Percentiles rank a stretch among this genome's conserved stretches.
phyloP scores from a whole-genome alignment of 768 basidiomycete species.

The Psilocybe azurescens region DNA sequence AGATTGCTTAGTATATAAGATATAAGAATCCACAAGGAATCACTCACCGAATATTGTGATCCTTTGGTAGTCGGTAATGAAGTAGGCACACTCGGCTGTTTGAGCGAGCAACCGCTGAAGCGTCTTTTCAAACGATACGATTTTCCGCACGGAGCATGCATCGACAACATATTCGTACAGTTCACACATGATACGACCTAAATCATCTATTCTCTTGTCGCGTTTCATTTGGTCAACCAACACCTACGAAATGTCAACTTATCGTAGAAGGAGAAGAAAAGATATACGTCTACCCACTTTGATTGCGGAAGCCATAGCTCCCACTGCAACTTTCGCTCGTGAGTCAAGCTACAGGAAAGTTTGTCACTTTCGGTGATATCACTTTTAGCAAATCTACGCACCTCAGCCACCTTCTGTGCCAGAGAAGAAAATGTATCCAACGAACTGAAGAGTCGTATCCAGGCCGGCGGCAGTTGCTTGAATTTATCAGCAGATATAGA shows the following conservation, averaged over 20 bases:
- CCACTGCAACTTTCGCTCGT: background rate
- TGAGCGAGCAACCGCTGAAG: background rate
- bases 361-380: background rate
- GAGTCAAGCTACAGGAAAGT: background rate
- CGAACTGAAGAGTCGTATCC: background rate
- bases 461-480: background rate
- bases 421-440: slow-evolving; percentile 1
- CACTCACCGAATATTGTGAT: background rate
- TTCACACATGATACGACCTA: background rate
- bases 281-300: background rate
- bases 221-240: slow-evolving; percentile 3
- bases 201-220: background rate
- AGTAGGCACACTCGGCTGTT: slow-evolving; percentile 5
- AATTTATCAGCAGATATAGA: background rate
- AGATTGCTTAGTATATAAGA: background rate
- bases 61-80: slow-evolving; percentile 1
- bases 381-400: background rate
- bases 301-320: background rate
- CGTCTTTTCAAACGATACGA: background rate
- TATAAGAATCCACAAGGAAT: background rate
- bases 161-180: slow-evolving; percentile 3
- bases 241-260: background rate
- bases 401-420: slow-evolving; percentile 2
- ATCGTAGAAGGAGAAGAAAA: background rate
- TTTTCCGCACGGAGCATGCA: background rate